Base-by-base conservation (phyloP, 192 early-diverging fungal genomes). In the Umbelopsis vinacea region DNA sequence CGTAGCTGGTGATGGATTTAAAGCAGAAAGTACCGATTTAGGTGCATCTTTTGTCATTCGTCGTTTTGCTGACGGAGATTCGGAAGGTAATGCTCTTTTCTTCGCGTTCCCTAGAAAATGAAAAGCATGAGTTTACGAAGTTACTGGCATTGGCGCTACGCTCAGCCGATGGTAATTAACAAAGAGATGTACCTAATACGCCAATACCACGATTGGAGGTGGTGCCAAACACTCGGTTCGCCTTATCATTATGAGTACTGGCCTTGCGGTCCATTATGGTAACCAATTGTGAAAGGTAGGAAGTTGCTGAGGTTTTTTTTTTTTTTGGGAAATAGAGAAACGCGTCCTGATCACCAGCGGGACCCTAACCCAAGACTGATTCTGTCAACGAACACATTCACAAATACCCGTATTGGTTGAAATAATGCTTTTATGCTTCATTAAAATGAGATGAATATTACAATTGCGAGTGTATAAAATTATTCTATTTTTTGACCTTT, bases 401-500 rank as follows among this genome's bases (percentile, higher is more conserved):
- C 6, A 43, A 43, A 43, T 43, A 12, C 6, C 8, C 40, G 11
- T 12, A 12, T 11, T 11, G 5, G n/a, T 50, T 17, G 0, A 17
- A 50, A 50, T 29, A 29, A 29, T 29, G 29, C 29, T 50, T 50
- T 50, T n/a, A 50, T 50, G 19, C 26, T 63, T 54, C 23, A 5
- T 22, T 24, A 24, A 26, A 22, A 54, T 63, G 57, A 63, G 26
- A 50, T 63, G 57, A 63, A 63, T 63, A 63, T 63, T 63, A 63
- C 57, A 63, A 37, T 63, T 37, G 57, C 57, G 35, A 37, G 57
- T 55, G 6, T n/a, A n/a, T 63, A 37, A 35, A 26, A 63, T 29
- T 63, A 37, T 19, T 63, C 57, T 63, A 63, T 29, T 63, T 63
- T 19, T 63, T 63, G 57, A 63, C 57, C 7, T 63, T 63, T 29